phyloP scores from a whole-genome alignment of 306 rosid genomes.

The Glycine soja region DNA sequence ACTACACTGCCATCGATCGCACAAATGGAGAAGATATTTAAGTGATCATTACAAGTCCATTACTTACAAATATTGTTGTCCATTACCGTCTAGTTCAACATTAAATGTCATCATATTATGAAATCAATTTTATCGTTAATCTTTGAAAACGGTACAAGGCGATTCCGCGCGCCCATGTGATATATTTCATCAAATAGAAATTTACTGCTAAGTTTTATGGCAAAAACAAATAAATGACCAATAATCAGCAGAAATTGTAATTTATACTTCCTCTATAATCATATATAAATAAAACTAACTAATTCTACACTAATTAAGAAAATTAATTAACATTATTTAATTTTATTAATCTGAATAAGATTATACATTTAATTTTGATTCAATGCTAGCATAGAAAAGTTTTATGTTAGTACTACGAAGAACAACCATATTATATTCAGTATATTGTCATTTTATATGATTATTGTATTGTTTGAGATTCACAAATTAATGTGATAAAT shows the following conservation, averaged over 20 bases:
- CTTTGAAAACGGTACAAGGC: not conserved
- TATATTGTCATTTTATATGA: not conserved
- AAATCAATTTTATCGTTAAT: not conserved
- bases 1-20: not conserved
- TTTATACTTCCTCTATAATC: too few relatives aligned
- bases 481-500: too few relatives aligned
- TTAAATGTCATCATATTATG: not conserved
- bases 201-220: not conserved
- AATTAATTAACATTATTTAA: too few relatives aligned
- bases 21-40: not conserved
- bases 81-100: not conserved
- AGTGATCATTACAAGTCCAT: not conserved
- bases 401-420: not conserved
- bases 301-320: too few relatives aligned
- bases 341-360: too few relatives aligned
- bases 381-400: not conserved
- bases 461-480: too few relatives aligned
- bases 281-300: too few relatives aligned
- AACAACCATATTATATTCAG: not conserved
- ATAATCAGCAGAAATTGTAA: not conserved
- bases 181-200: not conserved
- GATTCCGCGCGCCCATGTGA: not conserved
- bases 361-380: not conserved
- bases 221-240: not conserved
- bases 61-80: not conserved